Evolutionary conservation across 345 rosid species (phyloP), one percentile per base, ranked within the genome.

Genomic region (Diplotaxis tenuifolia): DNA sequence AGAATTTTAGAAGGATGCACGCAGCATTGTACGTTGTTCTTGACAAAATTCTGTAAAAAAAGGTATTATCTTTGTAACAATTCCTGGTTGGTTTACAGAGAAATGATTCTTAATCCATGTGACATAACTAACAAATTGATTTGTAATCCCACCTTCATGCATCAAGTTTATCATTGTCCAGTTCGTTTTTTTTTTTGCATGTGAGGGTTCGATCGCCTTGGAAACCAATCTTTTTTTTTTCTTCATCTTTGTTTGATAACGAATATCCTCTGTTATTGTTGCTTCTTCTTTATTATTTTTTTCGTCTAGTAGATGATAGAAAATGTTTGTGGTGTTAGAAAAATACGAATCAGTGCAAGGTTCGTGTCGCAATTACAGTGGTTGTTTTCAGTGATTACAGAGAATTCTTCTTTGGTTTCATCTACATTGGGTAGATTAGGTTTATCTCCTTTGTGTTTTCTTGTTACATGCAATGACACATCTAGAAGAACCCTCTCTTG

Each of bases 31-130:
- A 40, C 42, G 10, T 62, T 54, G 53, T 62, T 69, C 74, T 54
- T 62, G 36, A 62, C 68, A 52, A 19, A 19, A 18, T 4, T 75
- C 59, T 75, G 70, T 62, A 68, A 38, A 75, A 62, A 68, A 70
- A 16, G 65, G 79, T 68, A 5, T 4, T 32, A 3, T 2, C 32
- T 52, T 34, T 66, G 5, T 62, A 21, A 6, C 4, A 36, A 7
- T 4, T 57, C 29, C 11, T 58, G 7, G 0, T 40, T 19, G 20
- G 14, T 31, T 58, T 12, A 32, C 45, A 28, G 45, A 19, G 32
- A 31, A 20, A 11, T 32, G 20, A 16, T 50, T 19, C 19, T 0
- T 36, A 22, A 21, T 25, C 62, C 19, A 25, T 25, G 32, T 56
- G 62, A 56, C 34, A 58, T 29, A 1, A 56, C 0, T 3, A 47